Conservation (phyloP, 768 basidiomycete genomes). For the Auricularia sp. region DNA sequence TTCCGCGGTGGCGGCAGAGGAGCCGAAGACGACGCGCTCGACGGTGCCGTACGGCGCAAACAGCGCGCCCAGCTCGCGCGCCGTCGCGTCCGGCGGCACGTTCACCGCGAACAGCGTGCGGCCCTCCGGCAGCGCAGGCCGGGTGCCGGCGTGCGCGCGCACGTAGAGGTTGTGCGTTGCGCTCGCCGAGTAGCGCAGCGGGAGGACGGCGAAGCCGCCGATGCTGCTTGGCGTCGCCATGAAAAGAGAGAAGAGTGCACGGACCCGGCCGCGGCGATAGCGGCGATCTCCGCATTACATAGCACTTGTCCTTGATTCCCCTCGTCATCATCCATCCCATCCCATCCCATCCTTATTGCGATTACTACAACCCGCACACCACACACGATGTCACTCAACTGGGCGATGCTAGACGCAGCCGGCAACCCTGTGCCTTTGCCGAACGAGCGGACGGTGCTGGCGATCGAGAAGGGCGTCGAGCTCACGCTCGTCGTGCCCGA, state of each 20-base stretch:
- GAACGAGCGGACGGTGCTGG: conserved; percentile 48
- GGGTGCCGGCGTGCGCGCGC: conserved; percentile 42
- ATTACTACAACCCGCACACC: background rate
- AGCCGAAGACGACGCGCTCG: conserved; percentile 61
- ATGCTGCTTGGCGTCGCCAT: too few species aligned
- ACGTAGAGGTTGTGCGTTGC: conserved; percentile 69
- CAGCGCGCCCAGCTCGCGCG: conserved; percentile 64
- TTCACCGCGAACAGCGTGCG: conserved; percentile 86
- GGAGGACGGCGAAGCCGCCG: conserved; percentile 26
- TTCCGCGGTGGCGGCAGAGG: conserved; percentile 29
- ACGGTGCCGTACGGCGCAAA: conserved; percentile 71
- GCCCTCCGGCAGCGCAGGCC: conserved; percentile 32
- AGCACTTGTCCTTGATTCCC: too few species aligned
- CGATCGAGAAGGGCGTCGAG: conserved; percentile 48
- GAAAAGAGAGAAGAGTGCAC: too few species aligned
- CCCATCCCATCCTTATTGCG: too few species aligned
- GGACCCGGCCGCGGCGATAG: too few species aligned
- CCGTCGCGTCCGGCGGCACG: conserved; percentile 78
- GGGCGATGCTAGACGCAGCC: conserved; percentile 54
- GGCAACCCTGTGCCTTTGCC: conserved; percentile 54
- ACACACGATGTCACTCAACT: conserved; percentile 64
- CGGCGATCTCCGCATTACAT: too few species aligned
- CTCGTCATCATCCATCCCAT: too few species aligned
- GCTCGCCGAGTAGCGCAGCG: conserved; percentile 27
- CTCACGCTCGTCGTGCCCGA: conserved; percentile 49